Evolutionary conservation across 2,329 filamentous ascomycete species (phyloP).

Genomic region (Tolypocladium capitatum): DNA sequence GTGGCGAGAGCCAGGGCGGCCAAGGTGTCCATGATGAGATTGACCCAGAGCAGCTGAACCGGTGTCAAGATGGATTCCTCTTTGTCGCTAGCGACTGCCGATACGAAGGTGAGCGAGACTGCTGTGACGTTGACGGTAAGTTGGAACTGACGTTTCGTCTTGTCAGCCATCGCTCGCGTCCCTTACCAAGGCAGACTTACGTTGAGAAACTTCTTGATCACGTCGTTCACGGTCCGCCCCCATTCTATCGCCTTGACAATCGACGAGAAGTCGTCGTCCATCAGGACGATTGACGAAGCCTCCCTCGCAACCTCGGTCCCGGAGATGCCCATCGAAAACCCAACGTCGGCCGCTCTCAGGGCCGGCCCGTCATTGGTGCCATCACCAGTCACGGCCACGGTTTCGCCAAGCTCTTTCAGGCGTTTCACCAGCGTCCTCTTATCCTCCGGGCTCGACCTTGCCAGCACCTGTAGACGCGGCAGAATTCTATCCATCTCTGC

Average conservation of each 20-base stretch:
- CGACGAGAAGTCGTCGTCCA: constrained; percentile 54
- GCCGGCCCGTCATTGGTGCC: constrained; percentile 55
- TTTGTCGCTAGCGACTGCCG: constrained; percentile 40
- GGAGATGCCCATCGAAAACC: constrained; percentile 55
- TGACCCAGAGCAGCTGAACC: constrained; percentile 56
- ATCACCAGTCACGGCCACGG: constrained; percentile 52
- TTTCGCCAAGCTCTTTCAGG: constrained; percentile 41
- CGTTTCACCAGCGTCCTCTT: constrained; percentile 42
- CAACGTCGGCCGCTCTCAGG: constrained; percentile 51
- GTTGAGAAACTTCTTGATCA: constrained; percentile 55
- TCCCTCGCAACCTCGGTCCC: constrained; percentile 57
- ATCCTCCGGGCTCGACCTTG: constrained; percentile 46
- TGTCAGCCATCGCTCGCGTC: neutral
- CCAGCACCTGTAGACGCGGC: constrained; percentile 35
- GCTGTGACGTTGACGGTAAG: constrained; percentile 61
- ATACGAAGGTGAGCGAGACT: constrained; percentile 50
- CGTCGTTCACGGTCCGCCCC: constrained; percentile 57
- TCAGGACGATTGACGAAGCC: constrained; percentile 53
- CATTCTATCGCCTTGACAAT: constrained; percentile 55
- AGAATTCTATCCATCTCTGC: constrained; percentile 39
- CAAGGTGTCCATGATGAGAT: constrained; percentile 58
- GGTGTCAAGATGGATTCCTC: constrained; percentile 50
- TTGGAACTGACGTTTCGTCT: constrained; percentile 32
- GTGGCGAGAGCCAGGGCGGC: constrained; percentile 53
- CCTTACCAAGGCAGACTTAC: constrained; percentile 11